Evolutionary conservation across 345 rosid species (phyloP).

Genomic region (Cardiospermum halicacabum): DNA sequence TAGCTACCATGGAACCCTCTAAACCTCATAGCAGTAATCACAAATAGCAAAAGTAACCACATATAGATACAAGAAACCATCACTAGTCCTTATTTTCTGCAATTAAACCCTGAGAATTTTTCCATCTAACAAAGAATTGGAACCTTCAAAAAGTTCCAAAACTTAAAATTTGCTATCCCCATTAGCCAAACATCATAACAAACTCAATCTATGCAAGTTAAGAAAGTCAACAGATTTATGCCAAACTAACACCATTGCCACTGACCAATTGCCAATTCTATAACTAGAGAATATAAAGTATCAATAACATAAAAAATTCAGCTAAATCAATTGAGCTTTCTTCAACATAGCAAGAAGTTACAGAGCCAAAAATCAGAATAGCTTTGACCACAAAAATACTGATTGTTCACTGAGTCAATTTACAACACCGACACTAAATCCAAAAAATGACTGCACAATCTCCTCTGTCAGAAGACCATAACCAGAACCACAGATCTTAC

Average conservation of each 20-base stretch:
- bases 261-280: neutral
- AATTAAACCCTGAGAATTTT: neutral
- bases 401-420: too few species aligned
- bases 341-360: too few species aligned
- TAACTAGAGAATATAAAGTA: neutral
- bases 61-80: neutral
- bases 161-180: neutral
- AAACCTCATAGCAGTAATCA: neutral
- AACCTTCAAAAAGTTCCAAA: neutral
- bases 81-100: neutral
- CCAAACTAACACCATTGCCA: neutral
- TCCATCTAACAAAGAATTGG: conserved; percentile 7
- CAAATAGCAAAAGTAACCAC: neutral
- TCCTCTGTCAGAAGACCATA: neutral
- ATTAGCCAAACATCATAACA: neutral
- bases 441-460: neutral
- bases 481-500: conserved; percentile 8
- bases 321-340: neutral
- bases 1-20: neutral
- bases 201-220: neutral
- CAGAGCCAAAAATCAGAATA: neutral
- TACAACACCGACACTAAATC: neutral
- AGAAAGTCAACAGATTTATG: neutral
- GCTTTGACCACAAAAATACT: neutral
- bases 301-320: neutral